Evolutionary conservation across 2,329 filamentous ascomycete genomes (phyloP), one percentile per base, ranked within the genome.

Genomic region (Venturia pyrina): DNA sequence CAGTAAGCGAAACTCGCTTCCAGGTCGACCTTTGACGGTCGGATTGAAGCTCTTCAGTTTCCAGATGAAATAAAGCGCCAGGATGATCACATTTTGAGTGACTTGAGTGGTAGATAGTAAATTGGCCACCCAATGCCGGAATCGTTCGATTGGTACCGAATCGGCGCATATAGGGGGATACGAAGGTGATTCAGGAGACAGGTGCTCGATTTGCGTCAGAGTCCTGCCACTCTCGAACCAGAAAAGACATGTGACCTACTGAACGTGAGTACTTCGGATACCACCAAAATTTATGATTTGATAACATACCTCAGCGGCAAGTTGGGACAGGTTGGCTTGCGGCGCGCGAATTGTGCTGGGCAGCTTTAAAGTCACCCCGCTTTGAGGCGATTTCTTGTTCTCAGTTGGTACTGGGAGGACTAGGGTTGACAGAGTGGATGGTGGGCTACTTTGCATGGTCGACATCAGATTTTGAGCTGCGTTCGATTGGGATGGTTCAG

Each of bases 91-190:
- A 72, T 98, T 98, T 72, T 95, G 92, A 64, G 93, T 95, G 43
- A 99, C 93, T 75, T 98, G 93, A 0, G 95, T 99, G 0, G 95
- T 98, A 0, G 91, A 89, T 21, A 99, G 81, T 65, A 98, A 91
- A 10, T 87, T 91, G 61, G 90, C 87, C 4, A 97, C 91, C 95
- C 95, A 98, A 83, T 96, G 96, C 72, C 88, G 86, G 75, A 98
- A 98, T 19, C 89, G 88, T 4, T 85, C 84, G 19, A 87, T 87
- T 0, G 93, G 92, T 61, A 88, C 84, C 11, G 93, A 91, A 70
- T 95, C 87, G 21, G 83, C 77, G 13, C 87, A 40, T 3, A 65
- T 80, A 78, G 66, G 83, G 78, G 60, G 85, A 74, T 44, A 79
- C 69, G 48, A 73, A 69, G 68, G 78, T 10, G 76, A 75, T 15